Percentiles rank a stretch among this genome's conserved stretches.
Conservation (phyloP, 2,329 filamentous ascomycete genomes). For the Mollisiaceae sp. region DNA sequence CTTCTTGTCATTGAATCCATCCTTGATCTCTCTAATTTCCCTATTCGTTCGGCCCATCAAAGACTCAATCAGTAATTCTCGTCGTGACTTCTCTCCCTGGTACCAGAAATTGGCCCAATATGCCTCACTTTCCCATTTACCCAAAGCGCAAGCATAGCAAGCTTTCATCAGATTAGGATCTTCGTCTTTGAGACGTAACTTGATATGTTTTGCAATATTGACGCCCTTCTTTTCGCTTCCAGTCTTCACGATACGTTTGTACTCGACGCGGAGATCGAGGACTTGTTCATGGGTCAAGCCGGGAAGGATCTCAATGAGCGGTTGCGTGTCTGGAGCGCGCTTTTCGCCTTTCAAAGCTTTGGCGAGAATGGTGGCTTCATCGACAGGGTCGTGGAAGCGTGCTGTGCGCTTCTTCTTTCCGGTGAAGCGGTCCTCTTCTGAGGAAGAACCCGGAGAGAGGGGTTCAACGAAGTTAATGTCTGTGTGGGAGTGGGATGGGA, state of each 20-base stretch:
- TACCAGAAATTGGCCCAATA: constrained; percentile 99
- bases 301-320: constrained; percentile 84
- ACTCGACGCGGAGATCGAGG: constrained; percentile 82
- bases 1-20: constrained; percentile 88
- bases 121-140: constrained; percentile 88
- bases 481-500: constrained; percentile 53
- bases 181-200: constrained; percentile 74
- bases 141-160: constrained; percentile 87
- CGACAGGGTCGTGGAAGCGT: constrained; percentile 83
- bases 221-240: constrained; percentile 75
- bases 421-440: constrained; percentile 53
- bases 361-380: constrained; percentile 78
- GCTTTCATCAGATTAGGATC: constrained; percentile 84
- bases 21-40: constrained; percentile 88
- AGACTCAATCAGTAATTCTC: constrained; percentile 90
- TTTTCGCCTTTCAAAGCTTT: constrained; percentile 68
- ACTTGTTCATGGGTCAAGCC: constrained; percentile 86
- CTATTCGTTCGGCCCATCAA: constrained; percentile 88
- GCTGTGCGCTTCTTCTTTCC: constrained; percentile 56
- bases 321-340: constrained; percentile 66
- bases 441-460: constrained; percentile 58
- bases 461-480: constrained; percentile 53
- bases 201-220: constrained; percentile 86
- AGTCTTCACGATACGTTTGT: constrained; percentile 88
- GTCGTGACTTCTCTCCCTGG: constrained; percentile 80